Conservation (phyloP, 108 stramenopile species). For the Stephanodiscus minutulus region DNA sequence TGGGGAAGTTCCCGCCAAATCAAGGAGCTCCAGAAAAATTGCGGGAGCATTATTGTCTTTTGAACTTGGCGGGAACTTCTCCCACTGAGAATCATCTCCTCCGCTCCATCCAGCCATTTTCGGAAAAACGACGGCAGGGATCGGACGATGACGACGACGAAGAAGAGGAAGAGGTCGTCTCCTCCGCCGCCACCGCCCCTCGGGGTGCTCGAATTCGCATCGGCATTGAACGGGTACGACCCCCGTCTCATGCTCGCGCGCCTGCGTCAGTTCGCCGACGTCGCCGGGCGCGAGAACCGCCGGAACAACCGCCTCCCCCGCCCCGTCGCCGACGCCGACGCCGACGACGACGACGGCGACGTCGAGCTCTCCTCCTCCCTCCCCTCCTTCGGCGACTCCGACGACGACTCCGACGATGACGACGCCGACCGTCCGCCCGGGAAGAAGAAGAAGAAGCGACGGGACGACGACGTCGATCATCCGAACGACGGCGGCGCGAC, state of each 20-base stretch:
- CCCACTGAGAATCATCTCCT: too few species aligned
- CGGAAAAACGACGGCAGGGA: too few species aligned
- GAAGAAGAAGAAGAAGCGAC: neutral
- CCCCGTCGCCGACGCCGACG: constrained; percentile 22
- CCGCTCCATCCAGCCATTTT: too few species aligned
- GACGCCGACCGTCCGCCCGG: too few species aligned
- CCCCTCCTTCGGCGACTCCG: neutral
- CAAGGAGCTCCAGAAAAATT: too few species aligned
- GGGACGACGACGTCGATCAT: constrained; percentile 29
- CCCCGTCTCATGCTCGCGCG: constrained; percentile 50
- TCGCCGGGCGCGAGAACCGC: constrained; percentile 52
- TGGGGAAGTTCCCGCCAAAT: too few species aligned
- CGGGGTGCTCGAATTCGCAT: constrained; percentile 76
- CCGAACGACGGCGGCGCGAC: constrained; percentile 1
- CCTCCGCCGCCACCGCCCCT: constrained; percentile 29
- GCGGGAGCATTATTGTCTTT: too few species aligned
- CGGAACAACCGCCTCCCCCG: constrained; percentile 6
- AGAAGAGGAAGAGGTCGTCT: constrained; percentile 6
- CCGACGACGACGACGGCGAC: constrained; percentile 29
- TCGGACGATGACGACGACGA: neutral
- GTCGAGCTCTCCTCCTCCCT: neutral
- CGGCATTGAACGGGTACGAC: constrained; percentile 81
- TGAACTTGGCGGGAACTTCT: too few species aligned
- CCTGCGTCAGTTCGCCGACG: constrained; percentile 56
- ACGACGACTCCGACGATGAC: constrained; percentile 18